Evolutionary conservation across 2,329 filamentous ascomycete species (phyloP).

Genomic region (Aureobasidium sp.): DNA sequence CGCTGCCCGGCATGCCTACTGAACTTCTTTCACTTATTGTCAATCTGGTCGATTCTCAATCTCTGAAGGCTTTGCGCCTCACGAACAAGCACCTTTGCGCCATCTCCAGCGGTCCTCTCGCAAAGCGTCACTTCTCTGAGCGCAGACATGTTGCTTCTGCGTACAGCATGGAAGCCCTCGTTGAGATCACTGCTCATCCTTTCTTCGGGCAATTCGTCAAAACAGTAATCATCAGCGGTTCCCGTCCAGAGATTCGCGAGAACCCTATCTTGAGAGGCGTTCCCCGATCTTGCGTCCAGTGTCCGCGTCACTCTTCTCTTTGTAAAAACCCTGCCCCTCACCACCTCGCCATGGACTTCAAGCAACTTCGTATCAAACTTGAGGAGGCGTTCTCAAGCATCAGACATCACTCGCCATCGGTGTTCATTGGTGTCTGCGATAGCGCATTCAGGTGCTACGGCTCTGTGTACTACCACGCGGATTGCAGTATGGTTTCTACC

Average conservation of each 20-base stretch:
- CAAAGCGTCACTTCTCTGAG: neutral
- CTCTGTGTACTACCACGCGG: neutral
- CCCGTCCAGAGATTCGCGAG: neutral
- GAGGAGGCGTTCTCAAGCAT: neutral
- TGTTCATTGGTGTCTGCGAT: neutral
- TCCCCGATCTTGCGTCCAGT: neutral
- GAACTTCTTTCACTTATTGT: neutral
- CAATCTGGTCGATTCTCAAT: neutral
- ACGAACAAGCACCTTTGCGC: neutral
- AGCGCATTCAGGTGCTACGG: neutral
- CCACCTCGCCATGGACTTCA: neutral
- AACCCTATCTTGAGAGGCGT: neutral
- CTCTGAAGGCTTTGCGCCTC: neutral
- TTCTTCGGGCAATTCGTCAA: conserved; percentile 3
- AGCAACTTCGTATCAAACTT: neutral
- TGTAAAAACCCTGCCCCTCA: neutral
- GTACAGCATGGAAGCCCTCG: neutral
- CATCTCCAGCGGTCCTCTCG: neutral
- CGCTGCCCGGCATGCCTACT: neutral
- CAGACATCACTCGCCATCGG: neutral
- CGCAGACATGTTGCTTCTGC: neutral
- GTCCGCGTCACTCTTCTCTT: too few species aligned
- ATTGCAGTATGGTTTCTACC: neutral
- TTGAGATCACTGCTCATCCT: conserved; percentile 4
- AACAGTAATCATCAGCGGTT: neutral